A percentile compares a stretch with the other conserved stretches of the same genome.
These are phyloP conservation scores for Cryptococcus sp. DNA, from an alignment of 1,284 basidiomycete species.

Conservation along the genomic window DNA sequence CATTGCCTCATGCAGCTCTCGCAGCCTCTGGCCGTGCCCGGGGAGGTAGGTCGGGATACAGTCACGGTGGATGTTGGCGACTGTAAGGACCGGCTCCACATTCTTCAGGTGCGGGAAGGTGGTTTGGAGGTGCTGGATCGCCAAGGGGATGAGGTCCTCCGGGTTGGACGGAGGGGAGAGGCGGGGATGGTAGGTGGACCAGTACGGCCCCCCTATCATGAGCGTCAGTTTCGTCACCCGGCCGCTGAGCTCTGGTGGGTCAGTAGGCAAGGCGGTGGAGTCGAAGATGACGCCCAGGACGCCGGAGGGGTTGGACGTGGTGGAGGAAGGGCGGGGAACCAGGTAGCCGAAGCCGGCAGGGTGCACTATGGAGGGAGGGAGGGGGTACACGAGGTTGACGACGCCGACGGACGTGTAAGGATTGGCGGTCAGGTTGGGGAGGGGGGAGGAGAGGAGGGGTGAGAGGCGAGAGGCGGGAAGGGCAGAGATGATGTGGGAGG, in stretches of 20 bases:
- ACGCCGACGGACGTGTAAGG: conserved; percentile 62
- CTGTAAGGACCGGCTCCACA: conserved; percentile 53
- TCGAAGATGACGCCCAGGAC: conserved; percentile 83
- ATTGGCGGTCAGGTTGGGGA: conserved; percentile 52
- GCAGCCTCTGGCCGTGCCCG: conserved; percentile 70
- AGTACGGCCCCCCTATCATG: conserved; percentile 85
- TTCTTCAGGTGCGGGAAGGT: conserved; percentile 54
- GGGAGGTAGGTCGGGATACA: conserved; percentile 82
- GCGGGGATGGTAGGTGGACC: conserved; percentile 46
- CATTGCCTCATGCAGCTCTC: conserved; percentile 58
- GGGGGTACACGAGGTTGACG: conserved; percentile 59
- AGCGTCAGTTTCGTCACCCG: conserved; percentile 69
- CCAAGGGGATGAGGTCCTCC: conserved; percentile 33
- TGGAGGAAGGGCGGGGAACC: conserved; percentile 64
- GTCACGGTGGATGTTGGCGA: conserved; percentile 59
- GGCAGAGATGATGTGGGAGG: conserved; percentile 33
- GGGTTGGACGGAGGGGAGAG: conserved; percentile 15
- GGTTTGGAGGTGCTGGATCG: conserved; percentile 52
- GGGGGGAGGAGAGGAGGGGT: conserved; percentile 34
- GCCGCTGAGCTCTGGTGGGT: conserved; percentile 50
- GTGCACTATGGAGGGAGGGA: conserved; percentile 56
- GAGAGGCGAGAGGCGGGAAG: conserved; percentile 27
- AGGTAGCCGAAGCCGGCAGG: conserved; percentile 92
- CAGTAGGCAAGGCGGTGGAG: conserved; percentile 65
- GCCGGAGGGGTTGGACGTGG: conserved; percentile 42